Evolutionary conservation across 2,329 filamentous ascomycete species (phyloP).

Genomic region (Lasiodiplodia hormozganensis): DNA sequence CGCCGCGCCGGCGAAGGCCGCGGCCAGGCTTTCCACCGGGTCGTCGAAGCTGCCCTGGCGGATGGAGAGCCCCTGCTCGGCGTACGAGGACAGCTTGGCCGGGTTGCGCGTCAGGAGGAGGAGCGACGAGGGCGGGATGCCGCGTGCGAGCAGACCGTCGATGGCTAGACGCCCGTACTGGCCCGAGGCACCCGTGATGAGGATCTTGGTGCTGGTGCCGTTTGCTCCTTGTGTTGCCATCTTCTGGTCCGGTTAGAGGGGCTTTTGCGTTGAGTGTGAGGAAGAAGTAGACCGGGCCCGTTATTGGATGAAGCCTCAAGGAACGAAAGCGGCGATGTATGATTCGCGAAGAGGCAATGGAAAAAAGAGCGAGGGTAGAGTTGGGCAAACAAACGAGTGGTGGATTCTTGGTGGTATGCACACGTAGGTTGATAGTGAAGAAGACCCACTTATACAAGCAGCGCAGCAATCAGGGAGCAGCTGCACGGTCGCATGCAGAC

Average conservation of each 20-base stretch:
- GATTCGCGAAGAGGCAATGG: background rate
- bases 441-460: constrained; percentile 16
- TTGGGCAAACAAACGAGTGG: constrained; percentile 2
- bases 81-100: constrained; percentile 9
- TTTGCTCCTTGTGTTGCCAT: background rate
- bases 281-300: background rate
- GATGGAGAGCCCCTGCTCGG: constrained; percentile 9
- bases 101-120: constrained; percentile 18
- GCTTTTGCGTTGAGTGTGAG: background rate
- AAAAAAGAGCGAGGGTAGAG: background rate
- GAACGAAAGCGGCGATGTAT: background rate
- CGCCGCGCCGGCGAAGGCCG: constrained; percentile 17
- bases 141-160: constrained; percentile 1
- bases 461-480: background rate
- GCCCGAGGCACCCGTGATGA: constrained; percentile 23
- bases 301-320: background rate
- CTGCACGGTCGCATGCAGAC: background rate
- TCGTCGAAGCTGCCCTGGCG: constrained; percentile 15
- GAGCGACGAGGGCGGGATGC: constrained; percentile 2
- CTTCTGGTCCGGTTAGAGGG: background rate
- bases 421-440: background rate
- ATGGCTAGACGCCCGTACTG: constrained; percentile 16
- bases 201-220: constrained; percentile 7
- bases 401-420: background rate
- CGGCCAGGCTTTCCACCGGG: background rate